Evolutionary conservation across 768 basidiomycete species (phyloP), one percentile per base, ranked within the genome.

Genomic region (Butyriboletus loyo): DNA sequence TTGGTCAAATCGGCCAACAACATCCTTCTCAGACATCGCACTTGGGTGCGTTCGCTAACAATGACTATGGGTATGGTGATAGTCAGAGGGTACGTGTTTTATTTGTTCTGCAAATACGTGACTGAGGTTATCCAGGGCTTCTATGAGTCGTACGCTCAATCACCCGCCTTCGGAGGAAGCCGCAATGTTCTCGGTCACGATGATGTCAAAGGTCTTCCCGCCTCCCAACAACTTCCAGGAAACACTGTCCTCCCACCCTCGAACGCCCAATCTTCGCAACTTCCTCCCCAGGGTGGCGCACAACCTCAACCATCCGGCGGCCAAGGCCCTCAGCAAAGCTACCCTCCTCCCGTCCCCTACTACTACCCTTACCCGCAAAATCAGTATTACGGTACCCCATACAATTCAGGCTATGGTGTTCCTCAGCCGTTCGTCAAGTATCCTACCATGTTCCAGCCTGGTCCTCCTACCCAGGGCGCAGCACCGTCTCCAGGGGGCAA

Each of bases 401-500:
- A 90, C 73, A 78, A 74, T 53, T 86, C 64, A 9, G 75, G 74
- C 14, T 79, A 80, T 52, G 72, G 72, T 39, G 72, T 79, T 11
- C 84, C 87, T 7, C 84, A 86, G 61, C 83, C 82, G 4, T 87
- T 84, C 64, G 82, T 85, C 65, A 87, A 90, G 70, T 90, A 89
- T 63, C 86, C 87, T 2, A 68, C 86, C 28, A 83, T 89, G 72
- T 89, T 86, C 75, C 84, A 85, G 60, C 78, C 83, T 30, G 84
- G 82, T 9, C 85, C 85, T 15, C 85, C 86, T 21, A 83, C 83
- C 0, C 86, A 86, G 15, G 82, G 79, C 4, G 80, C 80, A 15
- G 83, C 80, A 6, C 80, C 84, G 0, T 84, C 83, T 49, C 84
- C 85, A 1, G 81, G 79, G 5, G 71, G 77, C n/a, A 86, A 87